Evolutionary conservation across 78 protist species (phyloP).

Genomic region (Blattamonas nauphoetae): DNA sequence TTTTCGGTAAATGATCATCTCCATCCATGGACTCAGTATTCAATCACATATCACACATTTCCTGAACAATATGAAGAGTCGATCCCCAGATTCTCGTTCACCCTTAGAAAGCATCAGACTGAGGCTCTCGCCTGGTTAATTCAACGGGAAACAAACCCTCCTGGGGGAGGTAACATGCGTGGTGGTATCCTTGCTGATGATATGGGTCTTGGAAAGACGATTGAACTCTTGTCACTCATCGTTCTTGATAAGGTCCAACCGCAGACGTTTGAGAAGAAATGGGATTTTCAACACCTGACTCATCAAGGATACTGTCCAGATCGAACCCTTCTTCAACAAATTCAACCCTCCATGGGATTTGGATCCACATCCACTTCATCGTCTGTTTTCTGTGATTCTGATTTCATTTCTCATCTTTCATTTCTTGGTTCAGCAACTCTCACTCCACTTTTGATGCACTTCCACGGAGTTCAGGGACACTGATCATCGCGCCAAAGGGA

Average conservation of each 20-base stretch:
- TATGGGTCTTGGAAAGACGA: conserved; percentile 8
- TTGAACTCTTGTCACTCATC: background rate
- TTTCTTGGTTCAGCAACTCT: background rate
- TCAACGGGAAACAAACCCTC: background rate
- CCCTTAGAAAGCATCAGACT: background rate
- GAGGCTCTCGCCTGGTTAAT: background rate
- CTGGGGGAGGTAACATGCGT: background rate
- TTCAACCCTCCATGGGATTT: background rate
- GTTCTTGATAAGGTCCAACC: background rate
- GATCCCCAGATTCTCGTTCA: background rate
- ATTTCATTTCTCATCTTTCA: background rate
- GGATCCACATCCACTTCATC: background rate
- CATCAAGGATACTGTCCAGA: background rate
- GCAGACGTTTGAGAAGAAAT: background rate
- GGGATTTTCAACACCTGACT: background rate
- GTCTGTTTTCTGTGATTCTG: background rate
- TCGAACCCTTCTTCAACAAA: background rate
- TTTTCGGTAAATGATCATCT: too few species aligned
- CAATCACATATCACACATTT: background rate
- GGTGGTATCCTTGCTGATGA: conserved; percentile 12
- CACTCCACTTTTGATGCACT: background rate
- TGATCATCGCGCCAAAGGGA: background rate
- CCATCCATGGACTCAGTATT: background rate
- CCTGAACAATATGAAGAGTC: background rate
- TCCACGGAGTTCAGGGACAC: background rate